Evolutionary conservation across 2,329 filamentous ascomycete genomes (phyloP), one percentile per base, ranked within the genome.

Genomic region (Fusarium sp.): DNA sequence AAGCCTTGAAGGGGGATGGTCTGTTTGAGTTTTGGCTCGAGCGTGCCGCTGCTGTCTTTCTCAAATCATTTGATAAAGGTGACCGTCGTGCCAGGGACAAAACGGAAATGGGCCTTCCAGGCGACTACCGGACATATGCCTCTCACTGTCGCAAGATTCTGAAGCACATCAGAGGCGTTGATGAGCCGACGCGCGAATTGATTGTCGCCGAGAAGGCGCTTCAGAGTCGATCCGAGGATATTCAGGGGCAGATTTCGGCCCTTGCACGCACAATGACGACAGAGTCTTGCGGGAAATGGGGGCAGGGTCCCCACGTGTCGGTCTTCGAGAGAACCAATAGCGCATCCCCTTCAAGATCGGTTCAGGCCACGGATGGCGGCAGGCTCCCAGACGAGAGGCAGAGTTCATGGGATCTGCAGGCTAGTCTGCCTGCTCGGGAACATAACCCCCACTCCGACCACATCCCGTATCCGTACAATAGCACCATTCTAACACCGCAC

Each of bases 311-410:
- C 30, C 70, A 77, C n/a, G 68, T 78, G 27, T 78, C 76, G 3
- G 75, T 78, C 9, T 78, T 78, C 58, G 76, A 78, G 32, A 75
- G 75, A 60, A 74, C 74, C 48, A 78, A 75, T 30, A 76, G 68
- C 54, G 45, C 71, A 25, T 77, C 76, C 18, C 37, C 70, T 1
- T 72, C 72, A 10, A 76, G 69, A 50, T 75, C 76, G 3, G 65
- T 66, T 27, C 60, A 72, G 41, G 68, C 67, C 23, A 43, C 52
- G 14, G 74, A 75, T 20, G 60, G 57, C 57, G 64, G 57, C 30
- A 70, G 50, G 13, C 34, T 68, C 14, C 48, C 65, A 52, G 48
- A 54, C 43, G 60, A 70, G n/a, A 50, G 64, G 34, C 50, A 61
- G 54, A 45, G 43, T 32, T 35, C 34, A 18, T 50, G 59, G 65